Evolutionary conservation across 1,139 yeast genomes (phyloP).

Genomic region (Zygosaccharomyces pseudobailii): DNA sequence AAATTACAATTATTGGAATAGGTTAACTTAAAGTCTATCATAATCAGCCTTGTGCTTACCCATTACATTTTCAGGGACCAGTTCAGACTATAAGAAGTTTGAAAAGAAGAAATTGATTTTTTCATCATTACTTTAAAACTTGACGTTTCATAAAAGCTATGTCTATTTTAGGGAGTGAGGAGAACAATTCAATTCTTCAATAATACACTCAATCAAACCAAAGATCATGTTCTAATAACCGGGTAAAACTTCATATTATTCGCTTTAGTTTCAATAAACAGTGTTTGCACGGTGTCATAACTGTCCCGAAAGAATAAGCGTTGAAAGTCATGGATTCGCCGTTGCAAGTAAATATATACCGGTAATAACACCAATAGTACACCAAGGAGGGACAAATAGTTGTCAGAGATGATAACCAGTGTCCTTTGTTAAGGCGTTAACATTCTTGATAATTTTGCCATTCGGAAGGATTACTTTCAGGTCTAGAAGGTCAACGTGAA

Average conservation of each 20-base stretch:
- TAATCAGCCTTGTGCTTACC: conserved; percentile 93
- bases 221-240: conserved; percentile 95
- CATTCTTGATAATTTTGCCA: conserved; percentile 75
- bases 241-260: conserved; percentile 78
- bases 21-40: conserved; percentile 82
- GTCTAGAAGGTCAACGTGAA: conserved; percentile 89
- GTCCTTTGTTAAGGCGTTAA: conserved; percentile 83
- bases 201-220: conserved; percentile 63
- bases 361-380: conserved; percentile 85
- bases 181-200: conserved; percentile 46
- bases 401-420: conserved; percentile 94
- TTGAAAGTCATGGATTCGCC: conserved; percentile 76
- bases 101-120: conserved; percentile 79
- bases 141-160: conserved; percentile 91
- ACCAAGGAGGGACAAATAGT: conserved; percentile 87
- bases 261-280: conserved; percentile 76
- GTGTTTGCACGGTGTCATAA: conserved; percentile 76
- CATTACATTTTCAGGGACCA: conserved; percentile 85
- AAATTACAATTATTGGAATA: conserved; percentile 78
- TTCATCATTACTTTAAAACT: conserved; percentile 86
- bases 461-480: conserved; percentile 90
- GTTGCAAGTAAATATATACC: conserved; percentile 89
- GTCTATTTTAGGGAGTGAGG: conserved; percentile 75
- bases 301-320: conserved; percentile 85
- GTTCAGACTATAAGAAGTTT: conserved; percentile 73